A percentile compares a stretch with the other conserved stretches of the same genome.
These are phyloP conservation scores for Calocybe indica DNA, from an alignment of 768 basidiomycete species.

Conservation along the genomic window DNA sequence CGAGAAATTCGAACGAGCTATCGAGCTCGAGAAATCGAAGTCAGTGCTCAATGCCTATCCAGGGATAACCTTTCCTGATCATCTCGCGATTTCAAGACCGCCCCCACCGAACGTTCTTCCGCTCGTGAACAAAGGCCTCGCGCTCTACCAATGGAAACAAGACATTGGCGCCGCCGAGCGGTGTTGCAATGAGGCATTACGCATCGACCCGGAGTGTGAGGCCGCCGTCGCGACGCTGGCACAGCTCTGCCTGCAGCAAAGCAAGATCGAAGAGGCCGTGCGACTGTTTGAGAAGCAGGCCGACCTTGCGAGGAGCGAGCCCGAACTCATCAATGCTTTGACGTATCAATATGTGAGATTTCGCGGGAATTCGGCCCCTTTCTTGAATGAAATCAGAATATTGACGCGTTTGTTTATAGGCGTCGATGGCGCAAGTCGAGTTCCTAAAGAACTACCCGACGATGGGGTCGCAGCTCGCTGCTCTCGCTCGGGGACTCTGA, in stretches of 20 bases:
- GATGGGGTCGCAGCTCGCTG: constrained; percentile 63
- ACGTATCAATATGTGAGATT: constrained; percentile 73
- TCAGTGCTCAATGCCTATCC: constrained; percentile 22
- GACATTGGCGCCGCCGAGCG: constrained; percentile 77
- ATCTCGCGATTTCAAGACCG: constrained; percentile 9
- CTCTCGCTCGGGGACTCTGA: constrained; percentile 28
- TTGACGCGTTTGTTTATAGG: constrained; percentile 35
- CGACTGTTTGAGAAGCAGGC: constrained; percentile 82
- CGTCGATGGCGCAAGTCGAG: constrained; percentile 75
- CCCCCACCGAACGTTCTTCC: constrained; percentile 79
- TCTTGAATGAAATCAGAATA: constrained; percentile 1
- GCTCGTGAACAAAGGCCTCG: constrained; percentile 96
- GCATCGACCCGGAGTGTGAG: constrained; percentile 90
- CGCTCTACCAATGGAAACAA: constrained; percentile 93
- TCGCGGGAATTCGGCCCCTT: not conserved
- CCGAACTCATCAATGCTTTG: constrained; percentile 74
- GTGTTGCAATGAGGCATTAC: constrained; percentile 84
- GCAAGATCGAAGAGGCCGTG: constrained; percentile 80
- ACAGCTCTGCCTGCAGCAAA: constrained; percentile 87
- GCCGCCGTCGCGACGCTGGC: constrained; percentile 95
- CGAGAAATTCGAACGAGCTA: constrained; percentile 87
- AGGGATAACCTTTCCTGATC: not conserved
- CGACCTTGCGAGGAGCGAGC: constrained; percentile 84
- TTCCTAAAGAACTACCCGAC: constrained; percentile 83
- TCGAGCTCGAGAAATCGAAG: constrained; percentile 82